phyloP scores from a whole-genome alignment of 2,329 filamentous ascomycete genomes.

The Seiridium cupressi region DNA sequence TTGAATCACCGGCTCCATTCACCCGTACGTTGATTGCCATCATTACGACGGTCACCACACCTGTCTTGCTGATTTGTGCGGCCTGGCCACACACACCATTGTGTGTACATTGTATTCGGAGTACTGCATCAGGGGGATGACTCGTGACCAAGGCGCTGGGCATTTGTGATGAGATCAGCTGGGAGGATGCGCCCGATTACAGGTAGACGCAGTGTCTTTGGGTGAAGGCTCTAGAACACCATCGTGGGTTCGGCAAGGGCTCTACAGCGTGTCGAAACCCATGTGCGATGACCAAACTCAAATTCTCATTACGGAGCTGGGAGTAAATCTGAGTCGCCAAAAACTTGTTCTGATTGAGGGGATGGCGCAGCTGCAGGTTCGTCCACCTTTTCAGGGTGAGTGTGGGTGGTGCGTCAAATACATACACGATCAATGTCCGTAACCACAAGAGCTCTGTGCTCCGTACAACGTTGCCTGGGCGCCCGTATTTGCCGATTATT shows the following conservation, averaged over 20 bases:
- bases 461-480: too few species aligned
- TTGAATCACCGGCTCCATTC: slow-evolving; percentile 1
- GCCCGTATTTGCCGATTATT: too few species aligned
- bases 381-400: background rate
- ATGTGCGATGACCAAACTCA: too few species aligned
- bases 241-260: too few species aligned
- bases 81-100: background rate
- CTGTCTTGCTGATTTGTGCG: background rate
- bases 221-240: too few species aligned
- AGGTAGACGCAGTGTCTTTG: background rate
- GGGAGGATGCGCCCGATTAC: background rate
- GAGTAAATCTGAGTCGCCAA: background rate
- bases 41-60: background rate
- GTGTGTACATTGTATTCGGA: background rate
- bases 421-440: too few species aligned
- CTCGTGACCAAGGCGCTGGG: too few species aligned
- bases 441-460: too few species aligned
- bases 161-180: background rate
- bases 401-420: slow-evolving; percentile 3
- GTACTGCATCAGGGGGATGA: background rate
- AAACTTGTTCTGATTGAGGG: background rate
- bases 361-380: background rate
- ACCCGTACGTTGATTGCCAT: background rate
- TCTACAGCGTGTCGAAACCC: too few species aligned
- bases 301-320: too few species aligned